These are phyloP conservation scores for Fusarium subglutinans DNA, from an alignment of 2,329 filamentous ascomycete genomes.

Conservation along the genomic window DNA sequence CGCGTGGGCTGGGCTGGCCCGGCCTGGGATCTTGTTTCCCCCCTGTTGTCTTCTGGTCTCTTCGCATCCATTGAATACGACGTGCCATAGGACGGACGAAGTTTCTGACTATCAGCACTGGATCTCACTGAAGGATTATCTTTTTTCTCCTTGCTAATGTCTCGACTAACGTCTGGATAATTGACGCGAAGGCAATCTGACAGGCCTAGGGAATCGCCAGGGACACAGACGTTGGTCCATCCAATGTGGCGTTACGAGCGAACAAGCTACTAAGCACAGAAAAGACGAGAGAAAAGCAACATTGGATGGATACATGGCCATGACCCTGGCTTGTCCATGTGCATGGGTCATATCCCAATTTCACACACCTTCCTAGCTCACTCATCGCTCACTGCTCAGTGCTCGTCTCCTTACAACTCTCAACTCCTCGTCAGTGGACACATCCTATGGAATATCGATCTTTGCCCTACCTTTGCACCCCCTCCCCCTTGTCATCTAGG, in stretches of 20 bases:
- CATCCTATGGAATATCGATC: conserved; percentile 24
- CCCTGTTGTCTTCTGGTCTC: neutral
- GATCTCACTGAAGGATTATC: conserved; percentile 6
- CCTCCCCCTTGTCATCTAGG: conserved; percentile 37
- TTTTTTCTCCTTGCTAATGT: neutral
- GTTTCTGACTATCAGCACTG: neutral
- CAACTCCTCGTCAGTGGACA: conserved; percentile 9
- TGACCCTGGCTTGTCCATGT: conserved; percentile 13
- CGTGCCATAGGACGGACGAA: neutral
- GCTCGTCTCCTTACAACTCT: neutral
- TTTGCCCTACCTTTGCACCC: conserved; percentile 30
- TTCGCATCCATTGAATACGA: conserved; percentile 1
- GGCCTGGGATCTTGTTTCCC: conserved; percentile 3
- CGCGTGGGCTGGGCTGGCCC: conserved; percentile 7
- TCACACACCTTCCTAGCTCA: conserved; percentile 7
- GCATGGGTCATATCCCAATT: conserved; percentile 28
- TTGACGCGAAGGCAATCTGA: neutral
- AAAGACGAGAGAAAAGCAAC: neutral
- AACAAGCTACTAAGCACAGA: conserved; percentile 26
- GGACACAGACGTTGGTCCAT: conserved; percentile 29
- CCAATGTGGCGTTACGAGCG: conserved; percentile 40
- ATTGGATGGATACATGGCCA: neutral
- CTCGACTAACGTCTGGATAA: neutral
- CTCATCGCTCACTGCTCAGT: neutral
- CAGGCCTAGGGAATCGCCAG: neutral